These are phyloP conservation scores for Claviceps fusiformis DNA, from an alignment of 2,329 filamentous ascomycete genomes.

Conservation along the genomic window DNA sequence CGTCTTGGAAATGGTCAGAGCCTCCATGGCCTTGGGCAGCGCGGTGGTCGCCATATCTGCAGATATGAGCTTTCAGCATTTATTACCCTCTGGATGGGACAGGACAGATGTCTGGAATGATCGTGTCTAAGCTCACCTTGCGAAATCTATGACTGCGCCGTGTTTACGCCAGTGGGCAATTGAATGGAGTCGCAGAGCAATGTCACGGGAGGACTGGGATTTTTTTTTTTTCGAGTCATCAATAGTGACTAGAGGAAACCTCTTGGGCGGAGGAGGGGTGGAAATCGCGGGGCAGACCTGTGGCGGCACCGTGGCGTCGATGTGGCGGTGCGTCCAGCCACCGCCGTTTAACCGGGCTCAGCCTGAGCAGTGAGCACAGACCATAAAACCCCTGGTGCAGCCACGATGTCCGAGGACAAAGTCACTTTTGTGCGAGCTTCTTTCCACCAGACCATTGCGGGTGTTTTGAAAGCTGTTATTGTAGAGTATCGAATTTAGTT, in stretches of 20 bases:
- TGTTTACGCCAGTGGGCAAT: constrained; percentile 9
- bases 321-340: neutral
- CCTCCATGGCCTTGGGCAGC: constrained; percentile 35
- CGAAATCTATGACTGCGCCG: constrained; percentile 2
- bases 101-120: neutral
- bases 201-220: neutral
- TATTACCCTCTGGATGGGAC: no score
- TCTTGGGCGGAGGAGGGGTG: constrained; percentile 18
- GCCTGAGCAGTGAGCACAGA: neutral
- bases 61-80: neutral
- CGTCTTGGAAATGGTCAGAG: constrained; percentile 40
- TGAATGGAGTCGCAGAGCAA: neutral
- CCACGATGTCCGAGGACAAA: no score
- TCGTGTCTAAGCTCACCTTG: constrained; percentile 5
- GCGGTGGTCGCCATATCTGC: constrained; percentile 28
- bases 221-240: constrained; percentile 14
- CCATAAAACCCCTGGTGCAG: no score
- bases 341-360: neutral
- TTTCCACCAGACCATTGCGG: no score
- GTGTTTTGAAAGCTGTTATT: no score
- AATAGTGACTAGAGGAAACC: neutral
- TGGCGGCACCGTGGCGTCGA: neutral
- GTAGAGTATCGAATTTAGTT: no score
- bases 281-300: constrained; percentile 21
- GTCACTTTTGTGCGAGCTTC: no score